Evolutionary conservation across 441 rosid species (phyloP).

Genomic region (Kokia cookei): DNA sequence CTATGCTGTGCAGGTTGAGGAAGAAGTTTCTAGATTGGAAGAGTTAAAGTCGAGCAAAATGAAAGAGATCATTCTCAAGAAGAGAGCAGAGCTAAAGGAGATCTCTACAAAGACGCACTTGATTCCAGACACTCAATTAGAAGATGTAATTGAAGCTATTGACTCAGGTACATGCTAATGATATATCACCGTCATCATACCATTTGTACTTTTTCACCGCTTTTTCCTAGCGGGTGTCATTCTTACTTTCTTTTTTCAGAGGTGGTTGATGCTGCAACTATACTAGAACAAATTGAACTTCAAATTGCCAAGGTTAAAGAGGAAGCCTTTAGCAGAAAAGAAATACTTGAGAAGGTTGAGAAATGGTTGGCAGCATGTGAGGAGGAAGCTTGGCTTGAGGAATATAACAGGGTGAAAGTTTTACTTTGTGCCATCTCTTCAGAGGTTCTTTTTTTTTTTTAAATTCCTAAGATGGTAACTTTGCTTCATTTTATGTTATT

Average conservation of each 20-base stretch:
- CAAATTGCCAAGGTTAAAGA: conserved; percentile 79
- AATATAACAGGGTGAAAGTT: conserved; percentile 75
- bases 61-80: conserved; percentile 95
- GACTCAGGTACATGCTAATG: conserved; percentile 53
- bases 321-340: conserved; percentile 89
- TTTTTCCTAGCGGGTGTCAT: not conserved
- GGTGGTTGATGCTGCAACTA: conserved; percentile 45
- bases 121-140: conserved; percentile 61
- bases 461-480: not conserved
- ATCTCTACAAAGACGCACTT: conserved; percentile 87
- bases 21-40: conserved; percentile 83
- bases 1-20: conserved; percentile 60
- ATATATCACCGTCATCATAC: not conserved
- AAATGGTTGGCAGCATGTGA: conserved; percentile 93
- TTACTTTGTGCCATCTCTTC: not conserved
- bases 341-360: conserved; percentile 85
- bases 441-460: not conserved
- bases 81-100: conserved; percentile 80
- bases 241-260: conserved; percentile 24
- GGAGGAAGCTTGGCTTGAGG: conserved; percentile 98
- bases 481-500: conserved; percentile 13
- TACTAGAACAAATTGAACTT: conserved; percentile 77
- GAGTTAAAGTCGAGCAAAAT: conserved; percentile 86
- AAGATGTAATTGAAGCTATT: conserved; percentile 63
- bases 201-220: not conserved